phyloP scores from a whole-genome alignment of 2,329 filamentous ascomycete genomes.

The Tolypocladium inflatum region DNA sequence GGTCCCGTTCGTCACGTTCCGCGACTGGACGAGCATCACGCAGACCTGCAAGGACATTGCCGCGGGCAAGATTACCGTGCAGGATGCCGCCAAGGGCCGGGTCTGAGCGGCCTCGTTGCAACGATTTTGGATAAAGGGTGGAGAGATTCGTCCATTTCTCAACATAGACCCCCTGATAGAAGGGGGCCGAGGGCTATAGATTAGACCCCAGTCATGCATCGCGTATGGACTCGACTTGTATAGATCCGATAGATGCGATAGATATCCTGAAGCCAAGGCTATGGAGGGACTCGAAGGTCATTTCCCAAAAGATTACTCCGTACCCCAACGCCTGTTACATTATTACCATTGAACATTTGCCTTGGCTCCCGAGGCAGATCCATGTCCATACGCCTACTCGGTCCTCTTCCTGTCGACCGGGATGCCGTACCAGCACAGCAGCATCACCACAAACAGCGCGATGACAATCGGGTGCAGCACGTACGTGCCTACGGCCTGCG shows the following conservation, averaged over 20 bases:
- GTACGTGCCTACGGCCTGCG: constrained; percentile 52
- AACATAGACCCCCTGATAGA: not conserved
- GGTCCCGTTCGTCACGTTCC: constrained; percentile 80
- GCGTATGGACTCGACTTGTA: constrained; percentile 1
- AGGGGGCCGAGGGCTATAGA: not conserved
- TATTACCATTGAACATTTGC: not conserved
- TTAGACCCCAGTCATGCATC: not conserved
- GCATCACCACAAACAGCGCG: constrained; percentile 54
- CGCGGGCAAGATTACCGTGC: constrained; percentile 60
- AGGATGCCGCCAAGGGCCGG: constrained; percentile 54
- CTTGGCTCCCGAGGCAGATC: too few species aligned
- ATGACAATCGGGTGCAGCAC: constrained; percentile 61
- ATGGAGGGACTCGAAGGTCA: not conserved
- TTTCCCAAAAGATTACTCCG: not conserved
- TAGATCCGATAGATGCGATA: constrained; percentile 3
- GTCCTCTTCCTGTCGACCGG: constrained; percentile 49
- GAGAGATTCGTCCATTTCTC: not conserved
- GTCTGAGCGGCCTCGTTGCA: constrained; percentile 12
- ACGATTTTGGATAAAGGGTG: not conserved
- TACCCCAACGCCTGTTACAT: too few species aligned
- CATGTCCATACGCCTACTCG: constrained; percentile 30
- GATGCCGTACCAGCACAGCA: constrained; percentile 53
- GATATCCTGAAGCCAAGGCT: not conserved
- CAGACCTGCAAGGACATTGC: constrained; percentile 67
- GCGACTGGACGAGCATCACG: constrained; percentile 74